A percentile compares a stretch with the other conserved stretches of the same genome.
Evolutionary conservation across 495 filamentous ascomycete species (phyloP).

Genomic region (Xylaria cubensis): DNA sequence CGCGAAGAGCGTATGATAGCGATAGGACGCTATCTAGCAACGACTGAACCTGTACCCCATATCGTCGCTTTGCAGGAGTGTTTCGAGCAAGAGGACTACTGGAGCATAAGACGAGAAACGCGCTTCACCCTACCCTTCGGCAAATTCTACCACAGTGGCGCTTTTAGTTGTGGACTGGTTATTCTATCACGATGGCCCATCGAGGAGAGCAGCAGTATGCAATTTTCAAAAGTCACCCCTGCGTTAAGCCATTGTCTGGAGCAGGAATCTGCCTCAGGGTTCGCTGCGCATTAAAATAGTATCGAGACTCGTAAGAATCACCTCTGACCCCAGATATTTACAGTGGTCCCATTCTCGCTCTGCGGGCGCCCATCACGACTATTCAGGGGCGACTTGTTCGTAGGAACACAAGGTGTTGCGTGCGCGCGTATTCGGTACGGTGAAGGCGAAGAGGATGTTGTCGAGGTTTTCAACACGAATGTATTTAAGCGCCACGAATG

Average conservation of each 20-base stretch:
- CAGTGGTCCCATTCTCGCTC: constrained; percentile 68
- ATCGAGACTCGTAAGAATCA: neutral
- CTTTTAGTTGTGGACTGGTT: constrained; percentile 87
- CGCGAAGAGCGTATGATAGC: constrained; percentile 81
- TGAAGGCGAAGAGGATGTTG: constrained; percentile 66
- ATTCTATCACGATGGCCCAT: constrained; percentile 98
- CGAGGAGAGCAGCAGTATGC: constrained; percentile 69
- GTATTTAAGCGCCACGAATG: constrained; percentile 35
- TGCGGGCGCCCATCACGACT: constrained; percentile 94
- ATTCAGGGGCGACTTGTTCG: constrained; percentile 91
- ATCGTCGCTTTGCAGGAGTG: constrained; percentile 96
- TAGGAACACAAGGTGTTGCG: constrained; percentile 88
- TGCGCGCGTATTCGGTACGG: constrained; percentile 81
- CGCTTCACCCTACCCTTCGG: constrained; percentile 83
- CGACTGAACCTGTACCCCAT: constrained; percentile 70
- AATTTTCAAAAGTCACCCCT: neutral
- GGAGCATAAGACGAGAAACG: constrained; percentile 77
- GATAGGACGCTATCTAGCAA: constrained; percentile 78
- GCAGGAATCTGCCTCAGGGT: neutral
- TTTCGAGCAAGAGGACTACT: constrained; percentile 92
- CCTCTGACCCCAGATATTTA: neutral
- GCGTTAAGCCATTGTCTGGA: neutral
- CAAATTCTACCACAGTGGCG: constrained; percentile 91
- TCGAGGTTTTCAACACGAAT: constrained; percentile 95
- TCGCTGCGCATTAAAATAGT: neutral